A percentile compares a stretch with the other conserved stretches of the same genome.
phyloP scores from a whole-genome alignment of 2,329 filamentous ascomycete species.

The Cyanodermella asteris region DNA sequence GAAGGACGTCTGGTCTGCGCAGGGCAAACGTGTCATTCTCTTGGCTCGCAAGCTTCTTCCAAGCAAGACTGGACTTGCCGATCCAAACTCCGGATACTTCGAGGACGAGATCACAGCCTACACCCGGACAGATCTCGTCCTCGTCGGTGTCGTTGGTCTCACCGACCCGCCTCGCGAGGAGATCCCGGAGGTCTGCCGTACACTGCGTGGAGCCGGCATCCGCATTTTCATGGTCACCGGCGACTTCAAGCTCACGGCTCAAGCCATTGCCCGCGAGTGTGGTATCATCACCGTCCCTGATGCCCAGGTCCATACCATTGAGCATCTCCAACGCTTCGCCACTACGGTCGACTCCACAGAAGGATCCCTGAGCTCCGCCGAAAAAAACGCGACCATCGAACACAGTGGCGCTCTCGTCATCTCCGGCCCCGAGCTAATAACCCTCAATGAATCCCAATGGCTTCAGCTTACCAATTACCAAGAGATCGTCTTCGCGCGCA shows the following conservation, averaged over 20 bases:
- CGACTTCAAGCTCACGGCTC: slow-evolving; percentile 54
- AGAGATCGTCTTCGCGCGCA: slow-evolving; percentile 74
- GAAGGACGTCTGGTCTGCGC: slow-evolving; percentile 46
- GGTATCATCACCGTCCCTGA: slow-evolving; percentile 42
- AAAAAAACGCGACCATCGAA: slow-evolving; percentile 4
- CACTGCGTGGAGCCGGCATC: slow-evolving; percentile 46
- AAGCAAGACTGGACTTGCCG: slow-evolving; percentile 17
- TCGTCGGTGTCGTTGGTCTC: slow-evolving; percentile 87
- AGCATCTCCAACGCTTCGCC: slow-evolving; percentile 29
- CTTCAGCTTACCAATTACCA: slow-evolving; percentile 39
- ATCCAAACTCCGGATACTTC: slow-evolving; percentile 26
- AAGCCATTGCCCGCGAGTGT: slow-evolving; percentile 67
- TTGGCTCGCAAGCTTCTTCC: slow-evolving; percentile 38
- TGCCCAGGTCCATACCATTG: slow-evolving; percentile 29
- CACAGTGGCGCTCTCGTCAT: slow-evolving; percentile 34
- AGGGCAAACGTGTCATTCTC: slow-evolving; percentile 46
- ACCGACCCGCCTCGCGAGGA: slow-evolving; percentile 83
- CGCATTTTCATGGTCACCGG: slow-evolving; percentile 68
- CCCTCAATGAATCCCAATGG: slow-evolving; percentile 48
- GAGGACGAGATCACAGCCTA: slow-evolving; percentile 36
- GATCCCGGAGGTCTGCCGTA: slow-evolving; percentile 36
- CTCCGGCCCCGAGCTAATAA: slow-evolving; percentile 42
- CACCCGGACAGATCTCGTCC: slow-evolving; percentile 39
- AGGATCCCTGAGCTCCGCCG: slow-evolving; percentile 4
- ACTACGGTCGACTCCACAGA: too few species aligned